phyloP scores from a whole-genome alignment of 345 rosid species.

The Jatropha curcas region DNA sequence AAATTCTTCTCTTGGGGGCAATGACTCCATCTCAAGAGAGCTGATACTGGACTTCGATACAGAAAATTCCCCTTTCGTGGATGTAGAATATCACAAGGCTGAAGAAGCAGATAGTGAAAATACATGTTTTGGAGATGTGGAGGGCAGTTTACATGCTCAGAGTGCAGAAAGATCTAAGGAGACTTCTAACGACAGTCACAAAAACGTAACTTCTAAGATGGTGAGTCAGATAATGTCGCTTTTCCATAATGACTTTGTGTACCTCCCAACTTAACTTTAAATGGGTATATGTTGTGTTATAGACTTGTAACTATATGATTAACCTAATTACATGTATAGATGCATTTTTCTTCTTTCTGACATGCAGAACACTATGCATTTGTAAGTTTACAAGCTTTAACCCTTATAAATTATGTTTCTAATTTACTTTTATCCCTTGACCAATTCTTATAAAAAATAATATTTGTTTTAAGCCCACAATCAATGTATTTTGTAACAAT shows the following conservation, averaged over 20 bases:
- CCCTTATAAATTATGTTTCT: too few relatives aligned
- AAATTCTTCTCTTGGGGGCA: constrained; percentile 22
- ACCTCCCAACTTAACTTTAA: neutral
- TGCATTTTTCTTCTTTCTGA: neutral
- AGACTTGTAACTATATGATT: neutral
- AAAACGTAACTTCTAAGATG: constrained; percentile 19
- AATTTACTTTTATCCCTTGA: neutral
- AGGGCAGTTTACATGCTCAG: constrained; percentile 23
- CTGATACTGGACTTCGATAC: constrained; percentile 29
- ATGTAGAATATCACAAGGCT: constrained; percentile 17
- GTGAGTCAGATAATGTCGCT: constrained; percentile 25
- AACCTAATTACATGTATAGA: neutral
- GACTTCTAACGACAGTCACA: constrained; percentile 33
- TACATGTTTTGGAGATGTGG: constrained; percentile 21
- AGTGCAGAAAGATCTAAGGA: constrained; percentile 29
- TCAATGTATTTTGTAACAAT: neutral
- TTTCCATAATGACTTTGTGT: neutral
- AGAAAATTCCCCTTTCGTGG: constrained; percentile 28
- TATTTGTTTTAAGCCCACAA: neutral
- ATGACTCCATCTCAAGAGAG: constrained; percentile 17
- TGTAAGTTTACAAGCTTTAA: neutral
- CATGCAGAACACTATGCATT: neutral
- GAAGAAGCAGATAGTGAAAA: constrained; percentile 23
- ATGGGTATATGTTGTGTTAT: neutral
- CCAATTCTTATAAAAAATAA: neutral